Percentiles rank a stretch among this genome's conserved stretches.
phyloP scores from a whole-genome alignment of 352 stramenopile species.

The Phytophthora boehmeriae region DNA sequence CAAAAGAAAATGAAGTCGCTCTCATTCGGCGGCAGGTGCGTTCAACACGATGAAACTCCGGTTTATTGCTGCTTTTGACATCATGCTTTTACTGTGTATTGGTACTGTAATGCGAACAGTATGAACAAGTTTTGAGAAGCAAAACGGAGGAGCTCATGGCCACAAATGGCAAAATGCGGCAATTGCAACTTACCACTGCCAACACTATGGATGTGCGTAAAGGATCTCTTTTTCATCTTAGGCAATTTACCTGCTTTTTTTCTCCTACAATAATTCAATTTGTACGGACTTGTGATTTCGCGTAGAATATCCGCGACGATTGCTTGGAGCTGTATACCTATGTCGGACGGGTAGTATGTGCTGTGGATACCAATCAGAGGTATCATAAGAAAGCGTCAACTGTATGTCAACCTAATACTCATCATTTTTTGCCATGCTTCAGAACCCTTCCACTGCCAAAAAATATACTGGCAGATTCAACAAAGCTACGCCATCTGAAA shows the following conservation, averaged over 20 bases:
- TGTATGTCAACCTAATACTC: no score
- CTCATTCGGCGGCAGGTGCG: slow-evolving; percentile 71
- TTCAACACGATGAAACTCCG: background rate
- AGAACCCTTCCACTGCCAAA: slow-evolving; percentile 49
- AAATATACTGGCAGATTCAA: slow-evolving; percentile 75
- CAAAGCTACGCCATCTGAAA: slow-evolving; percentile 75
- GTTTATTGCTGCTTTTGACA: background rate
- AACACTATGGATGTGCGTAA: slow-evolving; percentile 54
- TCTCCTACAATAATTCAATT: no score
- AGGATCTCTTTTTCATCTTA: background rate
- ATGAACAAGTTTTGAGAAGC: slow-evolving; percentile 65
- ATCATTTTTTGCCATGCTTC: background rate
- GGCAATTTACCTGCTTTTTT: no score
- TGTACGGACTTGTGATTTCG: background rate
- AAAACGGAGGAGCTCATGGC: slow-evolving; percentile 50
- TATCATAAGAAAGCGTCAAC: slow-evolving; percentile 7
- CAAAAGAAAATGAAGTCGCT: slow-evolving; percentile 74
- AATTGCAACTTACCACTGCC: slow-evolving; percentile 39
- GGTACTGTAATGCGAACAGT: slow-evolving; percentile 28
- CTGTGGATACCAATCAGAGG: slow-evolving; percentile 32
- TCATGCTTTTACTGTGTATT: background rate
- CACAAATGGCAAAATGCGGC: slow-evolving; percentile 41
- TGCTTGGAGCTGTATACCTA: slow-evolving; percentile 76
- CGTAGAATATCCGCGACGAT: slow-evolving; percentile 66
- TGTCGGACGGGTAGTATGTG: slow-evolving; percentile 47